Conservation (phyloP, 352 stramenopile species). For the Discostella stelligera region DNA sequence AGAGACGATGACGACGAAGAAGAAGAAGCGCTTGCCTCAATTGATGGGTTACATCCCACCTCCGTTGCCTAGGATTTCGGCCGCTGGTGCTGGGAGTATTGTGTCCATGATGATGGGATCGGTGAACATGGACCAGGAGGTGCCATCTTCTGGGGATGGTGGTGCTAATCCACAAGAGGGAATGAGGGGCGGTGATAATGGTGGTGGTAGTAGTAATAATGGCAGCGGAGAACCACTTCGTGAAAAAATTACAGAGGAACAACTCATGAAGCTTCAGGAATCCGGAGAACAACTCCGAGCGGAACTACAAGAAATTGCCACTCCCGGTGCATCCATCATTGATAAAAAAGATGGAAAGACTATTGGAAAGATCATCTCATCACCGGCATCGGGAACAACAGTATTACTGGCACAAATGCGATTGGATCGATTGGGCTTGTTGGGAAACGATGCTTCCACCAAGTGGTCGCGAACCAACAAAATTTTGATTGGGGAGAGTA, state of each 20-base stretch:
- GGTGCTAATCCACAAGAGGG: not conserved
- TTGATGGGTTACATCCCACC: conserved; percentile 34
- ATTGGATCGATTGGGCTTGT: conserved; percentile 69
- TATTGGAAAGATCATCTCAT: conserved; percentile 71
- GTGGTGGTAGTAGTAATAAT: conserved; percentile 5
- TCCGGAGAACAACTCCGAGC: conserved; percentile 44
- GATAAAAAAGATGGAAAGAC: conserved; percentile 74
- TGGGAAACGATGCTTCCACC: conserved; percentile 24
- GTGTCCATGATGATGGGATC: conserved; percentile 67
- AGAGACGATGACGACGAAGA: conserved; percentile 4
- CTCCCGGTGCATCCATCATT: conserved; percentile 64
- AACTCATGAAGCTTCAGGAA: conserved; percentile 45
- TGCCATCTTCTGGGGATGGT: conserved; percentile 6
- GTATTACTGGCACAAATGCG: conserved; percentile 75
- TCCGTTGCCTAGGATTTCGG: conserved; percentile 65
- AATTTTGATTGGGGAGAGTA: conserved; percentile 62
- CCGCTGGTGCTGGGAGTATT: conserved; percentile 54
- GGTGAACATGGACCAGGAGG: conserved; percentile 6
- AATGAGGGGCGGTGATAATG: conserved; percentile 3
- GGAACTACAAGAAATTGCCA: conserved; percentile 40
- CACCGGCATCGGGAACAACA: conserved; percentile 64
- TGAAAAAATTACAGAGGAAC: conserved; percentile 18
- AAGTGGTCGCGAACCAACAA: conserved; percentile 68
- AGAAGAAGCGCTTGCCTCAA: conserved; percentile 14
- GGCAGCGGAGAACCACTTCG: not conserved